Percentiles rank a stretch among this genome's conserved stretches.
Conservation (phyloP, 2,329 filamentous ascomycete genomes). For the Calonectria pseudoturangicola region DNA sequence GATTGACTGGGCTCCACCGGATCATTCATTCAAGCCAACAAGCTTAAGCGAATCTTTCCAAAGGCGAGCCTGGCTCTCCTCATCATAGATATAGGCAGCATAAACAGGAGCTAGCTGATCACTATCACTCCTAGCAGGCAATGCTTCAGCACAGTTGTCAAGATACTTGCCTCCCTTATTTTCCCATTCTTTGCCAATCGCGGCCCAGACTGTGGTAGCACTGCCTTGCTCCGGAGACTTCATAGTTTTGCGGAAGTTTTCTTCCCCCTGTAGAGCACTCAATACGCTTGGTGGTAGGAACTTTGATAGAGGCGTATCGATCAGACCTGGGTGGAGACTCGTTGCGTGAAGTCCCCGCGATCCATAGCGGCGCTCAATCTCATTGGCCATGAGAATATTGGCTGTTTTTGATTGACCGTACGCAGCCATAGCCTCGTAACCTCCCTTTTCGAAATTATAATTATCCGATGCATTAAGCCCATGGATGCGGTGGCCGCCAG, state of each 20-base stretch:
- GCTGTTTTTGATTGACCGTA: constrained; percentile 71
- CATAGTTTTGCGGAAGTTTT: background rate
- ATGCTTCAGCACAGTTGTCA: constrained; percentile 39
- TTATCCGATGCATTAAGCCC: constrained; percentile 28
- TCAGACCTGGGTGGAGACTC: constrained; percentile 53
- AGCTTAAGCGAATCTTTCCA: constrained; percentile 47
- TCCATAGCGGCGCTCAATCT: constrained; percentile 29
- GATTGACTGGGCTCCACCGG: too few relatives aligned
- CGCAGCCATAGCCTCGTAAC: constrained; percentile 55
- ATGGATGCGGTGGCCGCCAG: background rate
- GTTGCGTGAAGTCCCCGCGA: constrained; percentile 60
- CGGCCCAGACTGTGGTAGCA: constrained; percentile 49
- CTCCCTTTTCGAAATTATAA: constrained; percentile 44
- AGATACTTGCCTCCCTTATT: constrained; percentile 45
- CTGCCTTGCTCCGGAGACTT: constrained; percentile 48
- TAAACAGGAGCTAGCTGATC: constrained; percentile 21
- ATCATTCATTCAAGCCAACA: constrained; percentile 30
- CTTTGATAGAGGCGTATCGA: constrained; percentile 52
- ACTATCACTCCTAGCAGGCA: background rate
- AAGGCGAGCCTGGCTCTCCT: constrained; percentile 40
- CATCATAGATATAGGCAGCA: constrained; percentile 39
- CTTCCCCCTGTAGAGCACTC: background rate
- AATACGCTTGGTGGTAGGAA: background rate
- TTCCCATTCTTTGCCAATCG: constrained; percentile 47
- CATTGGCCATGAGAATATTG: constrained; percentile 66